phyloP scores from a whole-genome alignment of 345 rosid species.

The Syzygium grande region DNA sequence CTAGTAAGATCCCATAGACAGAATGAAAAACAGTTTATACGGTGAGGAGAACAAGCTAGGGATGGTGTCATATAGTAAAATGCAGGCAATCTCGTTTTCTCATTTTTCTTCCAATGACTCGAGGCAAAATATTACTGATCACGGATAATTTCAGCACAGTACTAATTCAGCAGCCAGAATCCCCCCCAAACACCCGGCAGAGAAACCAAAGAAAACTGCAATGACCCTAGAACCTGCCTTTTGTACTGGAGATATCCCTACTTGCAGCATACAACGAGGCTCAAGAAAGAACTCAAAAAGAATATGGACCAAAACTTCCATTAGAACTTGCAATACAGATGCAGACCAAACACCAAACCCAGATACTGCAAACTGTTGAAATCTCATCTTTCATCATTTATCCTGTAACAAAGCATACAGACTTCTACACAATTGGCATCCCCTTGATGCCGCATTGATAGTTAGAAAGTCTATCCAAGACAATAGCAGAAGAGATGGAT shows the following conservation, averaged over 20 bases:
- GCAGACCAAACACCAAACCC: not conserved
- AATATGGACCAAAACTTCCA: not conserved
- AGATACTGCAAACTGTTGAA: not conserved
- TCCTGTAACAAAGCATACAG: not conserved
- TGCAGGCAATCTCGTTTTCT: not conserved
- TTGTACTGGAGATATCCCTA: not conserved
- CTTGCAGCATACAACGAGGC: not conserved
- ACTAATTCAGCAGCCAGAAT: not conserved
- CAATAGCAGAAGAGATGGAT: not conserved
- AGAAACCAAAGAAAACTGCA: not conserved
- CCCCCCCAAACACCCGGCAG: not conserved
- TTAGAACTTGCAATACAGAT: not conserved
- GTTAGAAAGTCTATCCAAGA: not conserved
- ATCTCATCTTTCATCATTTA: not conserved
- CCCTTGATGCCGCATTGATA: not conserved
- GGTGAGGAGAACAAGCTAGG: not conserved
- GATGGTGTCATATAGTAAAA: not conserved
- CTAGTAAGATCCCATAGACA: not conserved
- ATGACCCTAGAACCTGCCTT: not conserved
- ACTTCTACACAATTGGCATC: not conserved
- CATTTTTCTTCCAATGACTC: not conserved
- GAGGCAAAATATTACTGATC: not conserved
- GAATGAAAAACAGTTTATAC: not conserved
- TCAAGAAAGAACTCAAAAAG: not conserved
- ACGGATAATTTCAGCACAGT: not conserved